Evolutionary conservation across 2,329 filamentous ascomycete species (phyloP), one percentile per base, ranked within the genome.

Genomic region (Trichoderma aggressivum): DNA sequence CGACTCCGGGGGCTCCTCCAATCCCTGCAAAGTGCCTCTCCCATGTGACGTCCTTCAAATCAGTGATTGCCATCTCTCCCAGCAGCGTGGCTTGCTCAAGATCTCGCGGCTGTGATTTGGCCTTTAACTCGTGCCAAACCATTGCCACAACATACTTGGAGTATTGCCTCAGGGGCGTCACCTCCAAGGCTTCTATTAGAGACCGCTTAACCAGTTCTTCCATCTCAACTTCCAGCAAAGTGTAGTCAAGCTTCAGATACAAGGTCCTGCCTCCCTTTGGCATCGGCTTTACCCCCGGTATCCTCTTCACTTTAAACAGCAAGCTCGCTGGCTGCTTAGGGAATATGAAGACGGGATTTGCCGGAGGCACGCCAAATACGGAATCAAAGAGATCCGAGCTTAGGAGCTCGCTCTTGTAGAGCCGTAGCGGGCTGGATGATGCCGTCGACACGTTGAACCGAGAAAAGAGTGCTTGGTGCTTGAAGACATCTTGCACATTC

Each of bases 401-500:
- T 6, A 91, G 81, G 1, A 99, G 86, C 66, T 89, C 86, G 74
- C 92, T 93, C 68, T 87, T 87, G 59, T 92, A 85, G 7, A 99
- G 83, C 5, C 92, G 88, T 11, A 98, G 80, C 0, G 96, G 96
- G 34, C 91, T 90, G 28, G 88, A 80, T 70, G 87, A 93, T 1
- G 93, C 91, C 0, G 94, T 94, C 14, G 93, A 94, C 66, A 99
- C 91, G 16, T 93, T 97, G 79, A 99, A 99, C 11, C 91, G 91
- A 0, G 94, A 98, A 77, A 96, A 96, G 0, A 98, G 85, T 0
- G 89, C 86, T 8, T 90, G 84, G 73, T 93, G 89, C 78, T 97
- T 97, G 84, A 98, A 98, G 32, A 97, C 89, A 76, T 99, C 96
- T 77, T 98, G 94, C 7, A 99, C 96, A 74, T 98, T 98, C 73